Evolutionary conservation across 2,329 filamentous ascomycete genomes (phyloP), one percentile per base, ranked within the genome.

Genomic region (Trichoderma arundinaceum): DNA sequence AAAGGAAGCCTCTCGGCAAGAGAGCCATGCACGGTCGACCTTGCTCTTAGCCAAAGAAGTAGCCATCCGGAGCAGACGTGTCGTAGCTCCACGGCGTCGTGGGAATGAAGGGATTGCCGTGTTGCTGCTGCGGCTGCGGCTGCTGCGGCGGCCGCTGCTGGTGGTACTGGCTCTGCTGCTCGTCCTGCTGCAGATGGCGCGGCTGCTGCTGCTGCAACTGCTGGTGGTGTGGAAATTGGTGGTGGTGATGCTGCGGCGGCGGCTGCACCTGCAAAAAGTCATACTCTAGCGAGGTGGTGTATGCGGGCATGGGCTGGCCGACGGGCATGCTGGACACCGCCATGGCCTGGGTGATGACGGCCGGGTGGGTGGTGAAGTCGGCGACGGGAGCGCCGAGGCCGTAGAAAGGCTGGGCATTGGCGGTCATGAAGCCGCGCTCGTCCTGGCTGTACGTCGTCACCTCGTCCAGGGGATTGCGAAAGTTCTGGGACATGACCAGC

Each of bases 391-490:
- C 6, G 4, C 15, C 35, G 7, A 52, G 4, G 22, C 7, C 6
- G n/a, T 53, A 62, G 33, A 35, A 53, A 32, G 15, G 19, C 22
- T 39, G 38, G 9, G 15, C 3, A n/a, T 22, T 13, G 10, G 39
- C 38, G 7, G n/a, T 12, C n/a, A 43, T 9, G 38, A 35, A 33
- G 12, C 38, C 48, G 13, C 49, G 41, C 3, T 52, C 46, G 1
- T 53, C 59, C 5, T 44, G 38, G 7, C 7, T 3, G 33, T 33
- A 52, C 22, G 39, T 7, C 15, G 48, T 8, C 10, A 83, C 73
- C 54, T 90, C 88, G 60, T 90, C 86, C 38, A 90, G 82, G 0
- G 87, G 86, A 0, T 86, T 81, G 8, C 89, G 85, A 77, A 91
- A 92, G 75, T 87, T 90, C 71, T 89, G 86, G 58, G 84, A 83